Percentiles rank a stretch among this genome's conserved stretches.
phyloP scores from a whole-genome alignment of 176 grass and related monocot species.

The Oryza nivara region DNA sequence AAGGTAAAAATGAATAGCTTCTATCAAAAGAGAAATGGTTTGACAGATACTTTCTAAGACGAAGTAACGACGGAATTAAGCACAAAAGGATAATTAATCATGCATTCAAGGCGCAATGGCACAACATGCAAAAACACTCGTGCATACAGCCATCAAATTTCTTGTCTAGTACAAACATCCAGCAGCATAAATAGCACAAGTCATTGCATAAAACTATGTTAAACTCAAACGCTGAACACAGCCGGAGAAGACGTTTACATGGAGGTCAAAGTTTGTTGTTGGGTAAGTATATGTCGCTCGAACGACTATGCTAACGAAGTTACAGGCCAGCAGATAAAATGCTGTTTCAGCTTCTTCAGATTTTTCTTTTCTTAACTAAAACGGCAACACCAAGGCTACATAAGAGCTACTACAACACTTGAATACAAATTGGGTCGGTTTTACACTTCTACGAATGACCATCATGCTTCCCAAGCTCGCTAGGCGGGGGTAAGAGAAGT shows the following conservation, averaged over 20 bases:
- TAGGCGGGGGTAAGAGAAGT: slow-evolving; percentile 67
- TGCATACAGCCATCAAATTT: too few relatives aligned
- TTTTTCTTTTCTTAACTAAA: background rate
- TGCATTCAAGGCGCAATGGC: background rate
- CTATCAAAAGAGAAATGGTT: background rate
- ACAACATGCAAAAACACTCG: background rate
- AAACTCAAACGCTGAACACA: background rate
- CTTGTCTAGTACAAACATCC: too few relatives aligned
- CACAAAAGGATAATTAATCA: too few relatives aligned
- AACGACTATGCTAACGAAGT: background rate
- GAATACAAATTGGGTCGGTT: background rate
- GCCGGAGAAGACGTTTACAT: slow-evolving; percentile 14
- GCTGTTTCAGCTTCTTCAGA: slow-evolving; percentile 7
- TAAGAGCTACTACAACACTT: background rate
- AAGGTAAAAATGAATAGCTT: background rate
- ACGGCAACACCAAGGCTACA: background rate
- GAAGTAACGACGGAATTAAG: too few relatives aligned
- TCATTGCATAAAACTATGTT: background rate
- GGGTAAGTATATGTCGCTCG: background rate
- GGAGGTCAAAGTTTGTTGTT: background rate
- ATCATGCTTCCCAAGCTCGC: slow-evolving; percentile 51
- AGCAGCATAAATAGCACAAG: background rate
- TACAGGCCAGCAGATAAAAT: slow-evolving; percentile 19
- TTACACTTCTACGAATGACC: slow-evolving; percentile 25
- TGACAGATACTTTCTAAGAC: too few relatives aligned